Evolutionary conservation across 371 early-diverging fungal genomes (phyloP), one percentile per base, ranked within the genome.

Genomic region (Fennellomyces sp.): DNA sequence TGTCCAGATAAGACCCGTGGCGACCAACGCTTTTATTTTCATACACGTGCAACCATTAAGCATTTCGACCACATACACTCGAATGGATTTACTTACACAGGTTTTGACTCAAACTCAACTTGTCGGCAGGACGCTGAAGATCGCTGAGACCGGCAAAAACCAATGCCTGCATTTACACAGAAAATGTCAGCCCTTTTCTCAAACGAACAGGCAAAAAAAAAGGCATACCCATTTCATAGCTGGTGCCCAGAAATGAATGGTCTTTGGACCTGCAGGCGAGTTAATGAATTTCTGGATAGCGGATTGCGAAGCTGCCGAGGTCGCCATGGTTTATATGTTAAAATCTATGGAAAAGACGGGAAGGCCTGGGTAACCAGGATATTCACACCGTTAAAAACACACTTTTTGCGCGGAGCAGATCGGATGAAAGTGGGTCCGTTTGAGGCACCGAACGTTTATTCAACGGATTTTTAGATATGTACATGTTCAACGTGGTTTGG

Each of bases 1-100:
- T 25, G 93, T 88, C 98, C 98, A 97, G 72, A 97, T 97, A 60
- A 94, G 59, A 52, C 98, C 98, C 21, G 98, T 97, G 52, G 94
- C 93, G 23, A 95, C 86, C 65, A 97, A 81, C 13, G 97, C 93
- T 82, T 80, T 26, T 47, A 28, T 25, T 33, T 33, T 33, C 35
- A 21, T 25, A 48, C 48, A 47, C 47, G 47, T 23, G 23, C 45
- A 45, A n/a, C n/a, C n/a, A n/a, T n/a, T n/a, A n/a, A n/a, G n/a
- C n/a, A n/a, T n/a, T n/a, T n/a, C n/a, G n/a, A n/a, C n/a, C n/a
- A n/a, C n/a, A n/a, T n/a, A 47, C 47, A 21, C 47, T 1, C 52
- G 10, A 25, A 31, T 28, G n/a, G 8, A 15, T 15, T 38, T 7
- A 72, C 81, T 67, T 84, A 91, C 92, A 85, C 48, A 79, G 29